Evolutionary conservation across 2,329 filamentous ascomycete species (phyloP), one percentile per base, ranked within the genome.

Genomic region (Hysterium pulicare): DNA sequence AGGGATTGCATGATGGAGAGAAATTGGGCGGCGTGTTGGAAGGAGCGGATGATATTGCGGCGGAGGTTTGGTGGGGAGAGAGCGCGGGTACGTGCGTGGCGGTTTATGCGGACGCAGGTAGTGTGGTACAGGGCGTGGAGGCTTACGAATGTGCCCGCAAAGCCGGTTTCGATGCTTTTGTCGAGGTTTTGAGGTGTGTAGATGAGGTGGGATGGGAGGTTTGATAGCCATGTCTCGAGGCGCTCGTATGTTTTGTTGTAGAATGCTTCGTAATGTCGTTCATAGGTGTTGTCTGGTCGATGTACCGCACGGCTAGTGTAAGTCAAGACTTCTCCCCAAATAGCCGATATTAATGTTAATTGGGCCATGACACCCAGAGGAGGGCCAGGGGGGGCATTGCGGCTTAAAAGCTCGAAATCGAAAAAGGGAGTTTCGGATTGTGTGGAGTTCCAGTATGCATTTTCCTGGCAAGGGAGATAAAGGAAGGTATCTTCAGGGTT

Each of bases 41-140:
- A 58, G 9, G 58, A 42, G 8, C 54, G 53, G 17, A 60, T 51
- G 33, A 63, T 51, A 39, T 67, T 67, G 35, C 62, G 63, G 21
- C 37, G 45, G 13, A 64, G 42, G 15, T 57, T 56, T 7, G 62
- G 56, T n/a, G 46, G 32, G 6, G 61, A 41, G 16, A 68, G 50
- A 8, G 55, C 48, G 24, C 44, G 44, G 22, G 59, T 42, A 9
- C 62, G 61, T 19, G 59, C 73, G 53, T 84, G 78, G 30, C 85
- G 77, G 52, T 84, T 83, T 22, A 87, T 70, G 50, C 82, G 81
- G 64, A 86, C 77, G 53, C 81, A 65, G 1, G 81, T 74, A 35
- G 79, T 75, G 57, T 84, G 77, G 58, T 84, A 84, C n/a, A 86
- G 68, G 21, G 84, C 69, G 59, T 87, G 83, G 62, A 86, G 77